Base-by-base conservation (phyloP, 371 early-diverging fungal genomes). In the Mortierella sp. region DNA sequence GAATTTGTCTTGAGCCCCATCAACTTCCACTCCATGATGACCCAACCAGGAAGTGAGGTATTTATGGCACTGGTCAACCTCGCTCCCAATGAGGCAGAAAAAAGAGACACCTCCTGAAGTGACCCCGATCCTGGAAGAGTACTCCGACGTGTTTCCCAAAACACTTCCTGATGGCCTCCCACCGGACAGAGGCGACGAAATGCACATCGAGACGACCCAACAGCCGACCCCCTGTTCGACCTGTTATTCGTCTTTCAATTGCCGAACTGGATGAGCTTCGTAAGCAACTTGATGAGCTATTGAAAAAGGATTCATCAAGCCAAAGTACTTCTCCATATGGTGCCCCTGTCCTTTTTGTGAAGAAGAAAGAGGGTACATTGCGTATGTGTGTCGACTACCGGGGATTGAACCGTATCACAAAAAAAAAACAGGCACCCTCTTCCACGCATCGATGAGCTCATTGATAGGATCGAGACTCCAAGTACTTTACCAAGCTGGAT, bases 401-500 rank as follows among this genome's bases (percentile, higher is more conserved):
- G 37, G 52, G 18, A 14, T 29, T 71, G 44, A 71, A 64, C 29
- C 19, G 30, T 5, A 58, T 64, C 12, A 64, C 72, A 5, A 71
- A 46, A 43, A 37, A n/a, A 37, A 37, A 37, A 37, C 9, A 37
- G 37, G 9, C 37, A 37, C 37, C 37, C 37, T 37, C 37, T 37
- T 9, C 37, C 37, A 5, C 37, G 37, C 3, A 37, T 37, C 9
- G 37, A 37, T 37, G 37, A 37, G 9, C 37, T 82, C 53, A 19
- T 87, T 0, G 85, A 86, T 11, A 62, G 69, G 0, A 84, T 0
- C 46, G 44, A 1, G 74, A 74, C 1, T 81, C 84, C 0, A 57
- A 26, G 6, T 29, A 71, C 37, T 89, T 88, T 64, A 66, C 86
- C 0, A 85, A 77, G 59, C 30, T 89, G 0, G 90, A 91, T 43